A percentile compares a stretch with the other conserved stretches of the same genome.
Evolutionary conservation across 2,329 filamentous ascomycete species (phyloP).

Genomic region (Ilyonectria destructans): DNA sequence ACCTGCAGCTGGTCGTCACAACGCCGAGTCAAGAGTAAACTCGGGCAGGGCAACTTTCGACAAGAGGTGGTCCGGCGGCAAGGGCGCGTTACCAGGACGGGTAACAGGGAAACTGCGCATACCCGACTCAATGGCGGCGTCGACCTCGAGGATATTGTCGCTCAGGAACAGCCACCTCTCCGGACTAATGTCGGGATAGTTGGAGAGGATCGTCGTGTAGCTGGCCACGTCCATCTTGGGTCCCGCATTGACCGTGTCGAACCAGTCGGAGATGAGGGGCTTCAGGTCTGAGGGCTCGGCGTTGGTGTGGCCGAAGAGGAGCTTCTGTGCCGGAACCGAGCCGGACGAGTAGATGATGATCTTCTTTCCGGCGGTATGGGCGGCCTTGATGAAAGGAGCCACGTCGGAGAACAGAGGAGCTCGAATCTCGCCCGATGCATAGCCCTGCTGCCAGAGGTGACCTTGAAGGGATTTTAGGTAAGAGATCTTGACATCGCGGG

Average conservation of each 20-base stretch:
- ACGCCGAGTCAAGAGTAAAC: constrained; percentile 51
- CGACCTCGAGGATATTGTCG: constrained; percentile 82
- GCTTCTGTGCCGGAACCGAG: constrained; percentile 85
- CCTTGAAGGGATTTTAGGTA: constrained; percentile 88
- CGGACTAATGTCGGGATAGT: constrained; percentile 60
- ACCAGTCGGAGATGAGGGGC: constrained; percentile 75
- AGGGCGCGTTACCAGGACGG: constrained; percentile 79
- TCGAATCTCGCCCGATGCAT: constrained; percentile 77
- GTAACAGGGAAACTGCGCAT: constrained; percentile 75
- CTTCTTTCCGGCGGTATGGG: constrained; percentile 69
- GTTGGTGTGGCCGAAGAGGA: constrained; percentile 81
- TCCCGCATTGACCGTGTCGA: constrained; percentile 87
- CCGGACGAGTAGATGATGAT: constrained; percentile 88
- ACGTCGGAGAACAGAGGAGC: constrained; percentile 85
- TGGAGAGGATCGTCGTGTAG: constrained; percentile 75
- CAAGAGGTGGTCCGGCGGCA: constrained; percentile 66
- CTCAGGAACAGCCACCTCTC: constrained; percentile 83
- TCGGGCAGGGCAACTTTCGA: constrained; percentile 54
- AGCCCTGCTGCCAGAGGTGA: constrained; percentile 84
- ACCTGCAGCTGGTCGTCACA: constrained; percentile 44
- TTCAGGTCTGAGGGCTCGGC: constrained; percentile 73
- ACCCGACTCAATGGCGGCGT: constrained; percentile 74
- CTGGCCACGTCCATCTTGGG: constrained; percentile 78
- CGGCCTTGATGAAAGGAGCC: constrained; percentile 72
- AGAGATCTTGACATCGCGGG: constrained; percentile 80